phyloP scores from a whole-genome alignment of 164 flowering plant species.

The Tetracentron sinense region DNA sequence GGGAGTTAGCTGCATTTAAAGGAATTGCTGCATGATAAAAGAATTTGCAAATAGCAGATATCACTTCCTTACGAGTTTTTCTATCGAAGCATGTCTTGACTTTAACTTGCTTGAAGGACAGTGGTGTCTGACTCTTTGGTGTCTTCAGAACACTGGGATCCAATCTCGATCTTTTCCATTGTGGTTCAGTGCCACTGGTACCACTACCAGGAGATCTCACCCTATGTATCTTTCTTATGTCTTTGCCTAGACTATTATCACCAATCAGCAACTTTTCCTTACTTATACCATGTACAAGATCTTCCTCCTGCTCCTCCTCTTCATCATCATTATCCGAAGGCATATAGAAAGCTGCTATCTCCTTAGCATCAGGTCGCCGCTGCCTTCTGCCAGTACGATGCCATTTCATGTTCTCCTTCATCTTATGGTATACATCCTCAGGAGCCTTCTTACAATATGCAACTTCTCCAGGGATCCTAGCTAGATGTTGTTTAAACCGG shows the following conservation, averaged over 20 bases:
- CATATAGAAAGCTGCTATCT: conserved; percentile 37
- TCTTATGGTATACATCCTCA: conserved; percentile 61
- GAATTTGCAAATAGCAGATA: conserved; percentile 61
- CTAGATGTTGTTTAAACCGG: conserved; percentile 75
- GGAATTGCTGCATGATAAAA: conserved; percentile 75
- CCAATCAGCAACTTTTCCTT: conserved; percentile 29
- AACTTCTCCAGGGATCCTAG: conserved; percentile 78
- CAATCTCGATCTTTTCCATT: conserved; percentile 38
- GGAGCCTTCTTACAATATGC: conserved; percentile 64
- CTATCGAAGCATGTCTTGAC: conserved; percentile 26
- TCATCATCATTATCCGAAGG: conserved; percentile 50
- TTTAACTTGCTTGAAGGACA: conserved; percentile 28
- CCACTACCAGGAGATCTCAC: conserved; percentile 33
- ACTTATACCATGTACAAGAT: conserved; percentile 21
- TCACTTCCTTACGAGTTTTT: conserved; percentile 45
- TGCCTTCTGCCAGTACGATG: conserved; percentile 64
- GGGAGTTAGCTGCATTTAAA: conserved; percentile 48
- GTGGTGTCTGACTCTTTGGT: conserved; percentile 25
- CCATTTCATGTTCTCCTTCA: conserved; percentile 81
- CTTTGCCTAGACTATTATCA: conserved; percentile 39
- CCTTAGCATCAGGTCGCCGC: conserved; percentile 43
- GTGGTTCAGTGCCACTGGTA: conserved; percentile 25
- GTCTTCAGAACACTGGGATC: conserved; percentile 34
- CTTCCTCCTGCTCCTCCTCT: conserved; percentile 49
- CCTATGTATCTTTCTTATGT: conserved; percentile 26